Conservation (phyloP, 345 rosid genomes). For the Lepidium aucheri region DNA sequence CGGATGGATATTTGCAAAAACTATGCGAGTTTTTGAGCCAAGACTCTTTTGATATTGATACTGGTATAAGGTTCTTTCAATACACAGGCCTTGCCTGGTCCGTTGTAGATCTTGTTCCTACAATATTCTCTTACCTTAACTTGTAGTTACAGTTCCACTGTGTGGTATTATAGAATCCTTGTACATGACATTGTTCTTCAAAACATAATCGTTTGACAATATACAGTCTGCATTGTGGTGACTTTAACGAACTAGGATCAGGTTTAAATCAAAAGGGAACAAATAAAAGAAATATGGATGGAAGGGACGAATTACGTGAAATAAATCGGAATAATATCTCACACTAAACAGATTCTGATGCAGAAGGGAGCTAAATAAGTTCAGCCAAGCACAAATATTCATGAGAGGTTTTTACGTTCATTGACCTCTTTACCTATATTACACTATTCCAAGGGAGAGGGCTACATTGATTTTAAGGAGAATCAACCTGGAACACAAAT, state of each 20-base stretch:
- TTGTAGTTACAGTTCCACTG: conserved; percentile 28
- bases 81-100: conserved; percentile 98
- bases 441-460: conserved; percentile 20
- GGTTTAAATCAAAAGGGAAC: neutral
- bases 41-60: conserved; percentile 62
- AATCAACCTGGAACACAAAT: conserved; percentile 23
- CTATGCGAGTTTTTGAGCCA: conserved; percentile 36
- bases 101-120: conserved; percentile 87
- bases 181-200: no score
- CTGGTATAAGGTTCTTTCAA: conserved; percentile 82
- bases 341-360: conserved; percentile 15
- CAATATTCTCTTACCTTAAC: conserved; percentile 44
- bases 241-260: neutral
- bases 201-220: neutral
- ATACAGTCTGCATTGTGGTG: neutral
- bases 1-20: conserved; percentile 48
- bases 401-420: conserved; percentile 4
- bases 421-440: conserved; percentile 25
- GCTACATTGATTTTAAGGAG: conserved; percentile 12
- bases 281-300: neutral
- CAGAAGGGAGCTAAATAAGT: conserved; percentile 16
- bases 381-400: conserved; percentile 21
- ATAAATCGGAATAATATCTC: conserved; percentile 9
- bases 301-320: neutral
- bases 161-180: no score